These are phyloP conservation scores for Leptomonas seymouri DNA, from an alignment of 208 protist genomes.

Conservation along the genomic window DNA sequence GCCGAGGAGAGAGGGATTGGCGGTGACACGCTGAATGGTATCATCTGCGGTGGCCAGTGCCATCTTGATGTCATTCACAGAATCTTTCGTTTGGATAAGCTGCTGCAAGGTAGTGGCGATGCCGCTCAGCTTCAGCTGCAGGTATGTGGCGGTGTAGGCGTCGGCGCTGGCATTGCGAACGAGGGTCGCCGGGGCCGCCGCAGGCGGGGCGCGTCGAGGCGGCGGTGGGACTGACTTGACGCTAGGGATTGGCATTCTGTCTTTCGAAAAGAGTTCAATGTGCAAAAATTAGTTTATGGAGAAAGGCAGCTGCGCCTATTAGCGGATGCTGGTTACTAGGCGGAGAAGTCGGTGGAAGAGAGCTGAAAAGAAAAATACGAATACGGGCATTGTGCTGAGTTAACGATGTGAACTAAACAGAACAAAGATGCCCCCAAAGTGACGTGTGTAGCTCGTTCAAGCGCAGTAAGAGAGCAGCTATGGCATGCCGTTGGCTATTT, in stretches of 20 bases:
- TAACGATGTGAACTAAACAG: too few species aligned
- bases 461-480: too few species aligned
- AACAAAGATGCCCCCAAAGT: too few species aligned
- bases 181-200: not conserved
- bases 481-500: too few species aligned
- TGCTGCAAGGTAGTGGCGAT: conserved; percentile 21
- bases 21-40: conserved; percentile 11
- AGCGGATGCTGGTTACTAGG: too few species aligned
- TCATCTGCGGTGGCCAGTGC: conserved; percentile 12
- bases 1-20: conserved; percentile 2
- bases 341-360: too few species aligned
- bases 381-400: too few species aligned
- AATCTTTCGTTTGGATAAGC: conserved; percentile 23
- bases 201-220: conserved; percentile 20
- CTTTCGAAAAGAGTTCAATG: not conserved
- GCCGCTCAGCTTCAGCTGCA: conserved; percentile 10
- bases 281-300: too few species aligned
- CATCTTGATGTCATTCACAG: conserved; percentile 27
- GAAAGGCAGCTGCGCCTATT: too few species aligned
- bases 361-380: too few species aligned
- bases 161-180: not conserved
- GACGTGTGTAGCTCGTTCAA: too few species aligned
- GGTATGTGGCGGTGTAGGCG: not conserved
- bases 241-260: conserved; percentile 10
- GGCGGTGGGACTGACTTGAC: conserved; percentile 13